Evolutionary conservation across 2,329 filamentous ascomycete genomes (phyloP).

Genomic region (Ceratocystis colombiana): DNA sequence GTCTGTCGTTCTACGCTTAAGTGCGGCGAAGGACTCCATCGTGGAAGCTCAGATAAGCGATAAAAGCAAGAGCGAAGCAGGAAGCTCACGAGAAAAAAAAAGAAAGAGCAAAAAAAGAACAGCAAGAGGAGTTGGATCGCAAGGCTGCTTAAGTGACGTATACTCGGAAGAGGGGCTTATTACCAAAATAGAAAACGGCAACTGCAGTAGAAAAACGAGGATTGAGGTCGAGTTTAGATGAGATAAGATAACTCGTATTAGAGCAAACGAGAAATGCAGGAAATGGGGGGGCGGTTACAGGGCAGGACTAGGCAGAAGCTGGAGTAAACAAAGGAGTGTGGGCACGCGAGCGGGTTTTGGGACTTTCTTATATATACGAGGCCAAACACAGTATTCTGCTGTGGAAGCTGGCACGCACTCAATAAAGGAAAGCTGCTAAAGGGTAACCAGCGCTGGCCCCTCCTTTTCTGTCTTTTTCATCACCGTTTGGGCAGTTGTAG

Average conservation of each 20-base stretch:
- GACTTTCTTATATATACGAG: constrained; percentile 1
- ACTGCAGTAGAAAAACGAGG: neutral
- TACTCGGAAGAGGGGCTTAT: neutral
- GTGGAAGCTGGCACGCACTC: neutral
- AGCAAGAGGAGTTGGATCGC: neutral
- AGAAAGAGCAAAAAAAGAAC: neutral
- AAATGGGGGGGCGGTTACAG: neutral
- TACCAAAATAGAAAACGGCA: neutral
- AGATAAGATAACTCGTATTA: neutral
- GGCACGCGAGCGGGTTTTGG: too few species aligned
- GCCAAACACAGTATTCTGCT: neutral
- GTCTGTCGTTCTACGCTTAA: constrained; percentile 48
- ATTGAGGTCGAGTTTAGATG: neutral
- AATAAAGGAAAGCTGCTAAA: neutral
- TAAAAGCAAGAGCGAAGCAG: neutral
- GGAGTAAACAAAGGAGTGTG: neutral
- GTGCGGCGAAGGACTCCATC: constrained; percentile 45
- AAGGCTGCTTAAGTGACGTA: neutral
- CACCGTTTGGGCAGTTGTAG: neutral
- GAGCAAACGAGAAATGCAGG: neutral
- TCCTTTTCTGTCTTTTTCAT: neutral
- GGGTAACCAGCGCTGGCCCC: neutral
- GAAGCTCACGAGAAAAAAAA: neutral
- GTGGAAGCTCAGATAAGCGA: neutral
- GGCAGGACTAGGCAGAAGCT: neutral